Percentiles rank a stretch among this genome's conserved stretches.
phyloP scores from a whole-genome alignment of 805 yeast species.

The Wickerhamomyces queroliae region DNA sequence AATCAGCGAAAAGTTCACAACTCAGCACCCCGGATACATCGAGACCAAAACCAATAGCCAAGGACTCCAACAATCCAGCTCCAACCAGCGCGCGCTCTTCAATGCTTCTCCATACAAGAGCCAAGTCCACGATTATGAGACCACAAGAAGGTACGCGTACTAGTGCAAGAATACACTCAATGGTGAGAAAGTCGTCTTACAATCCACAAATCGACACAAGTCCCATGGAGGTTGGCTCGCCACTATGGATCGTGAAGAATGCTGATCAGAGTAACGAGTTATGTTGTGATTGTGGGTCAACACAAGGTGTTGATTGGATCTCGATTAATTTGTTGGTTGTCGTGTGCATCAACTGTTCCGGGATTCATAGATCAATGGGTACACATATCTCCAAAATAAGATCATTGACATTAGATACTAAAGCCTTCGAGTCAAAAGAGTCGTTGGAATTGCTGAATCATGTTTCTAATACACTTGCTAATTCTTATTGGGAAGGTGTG shows the following conservation, averaged over 20 bases:
- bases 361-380: constrained; percentile 84
- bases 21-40: too few species aligned
- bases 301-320: constrained; percentile 76
- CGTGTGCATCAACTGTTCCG: constrained; percentile 81
- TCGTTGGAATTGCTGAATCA: constrained; percentile 48
- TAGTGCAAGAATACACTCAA: not conserved
- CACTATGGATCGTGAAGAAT: constrained; percentile 19
- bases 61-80: too few species aligned
- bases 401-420: constrained; percentile 69
- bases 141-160: not conserved
- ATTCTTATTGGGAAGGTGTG: constrained; percentile 54
- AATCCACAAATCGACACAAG: not conserved
- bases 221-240: constrained; percentile 2
- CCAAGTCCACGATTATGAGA: too few species aligned
- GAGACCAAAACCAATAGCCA: constrained; percentile 2
- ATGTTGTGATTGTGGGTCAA: constrained; percentile 79
- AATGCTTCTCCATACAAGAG: too few species aligned
- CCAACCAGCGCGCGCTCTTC: too few species aligned
- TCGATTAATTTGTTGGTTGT: constrained; percentile 68
- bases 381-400: constrained; percentile 74
- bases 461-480: constrained; percentile 48
- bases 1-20: not conserved
- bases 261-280: constrained; percentile 46
- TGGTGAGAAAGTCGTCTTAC: not conserved
- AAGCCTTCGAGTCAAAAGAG: constrained; percentile 51